Base-by-base conservation (phyloP, 2,329 filamentous ascomycete species). In the Corinectria fuckeliana region DNA sequence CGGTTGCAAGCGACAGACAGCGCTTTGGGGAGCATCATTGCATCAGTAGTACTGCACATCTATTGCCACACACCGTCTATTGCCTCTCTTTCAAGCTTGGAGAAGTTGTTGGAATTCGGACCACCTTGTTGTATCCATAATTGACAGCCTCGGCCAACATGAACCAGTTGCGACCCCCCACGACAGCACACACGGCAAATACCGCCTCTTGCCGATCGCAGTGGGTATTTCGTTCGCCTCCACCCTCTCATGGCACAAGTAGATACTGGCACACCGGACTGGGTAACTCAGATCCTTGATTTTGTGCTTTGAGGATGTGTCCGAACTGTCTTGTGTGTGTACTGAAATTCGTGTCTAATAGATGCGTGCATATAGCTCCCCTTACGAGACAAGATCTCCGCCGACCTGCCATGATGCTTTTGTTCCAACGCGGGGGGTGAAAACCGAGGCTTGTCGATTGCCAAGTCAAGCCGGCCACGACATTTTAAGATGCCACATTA, bases 141-240 rank as follows among this genome's bases (percentile, higher is more conserved):
- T 36, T 2, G n/a, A n/a, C 32, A 34, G 32, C 42, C 25, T n/a
- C 28, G 42, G n/a, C 25, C 23, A 45, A 45, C 25, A 45, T 30
- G 42, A 28, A 26, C 42, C 16, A 28, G 42, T 28, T 18, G 32
- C 42, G 42, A 23, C 16, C 9, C 41, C 23, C 26, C 20, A 5
- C 5, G 10, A 13, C 26, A 45, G 42, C n/a, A 21, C 48, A 39
- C 48, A 34, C 23, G 23, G 32, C 21, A 38, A n/a, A 41, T 34
- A 50, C 48, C 48, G 48, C 48, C 48, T 39, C 48, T 25, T 28
- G 30, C 16, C n/a, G 47, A 34, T 50, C 32, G 30, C 32, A 28
- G 25, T 26, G 25, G 23, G 16, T 26, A 45, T 45, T 9, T 38
- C 10, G 14, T 16, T 36, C 14, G 32, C 47, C 28, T 28, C 30